These are phyloP conservation scores for Pogostemon cablin DNA, from an alignment of 257 asterid genomes.

Conservation along the genomic window DNA sequence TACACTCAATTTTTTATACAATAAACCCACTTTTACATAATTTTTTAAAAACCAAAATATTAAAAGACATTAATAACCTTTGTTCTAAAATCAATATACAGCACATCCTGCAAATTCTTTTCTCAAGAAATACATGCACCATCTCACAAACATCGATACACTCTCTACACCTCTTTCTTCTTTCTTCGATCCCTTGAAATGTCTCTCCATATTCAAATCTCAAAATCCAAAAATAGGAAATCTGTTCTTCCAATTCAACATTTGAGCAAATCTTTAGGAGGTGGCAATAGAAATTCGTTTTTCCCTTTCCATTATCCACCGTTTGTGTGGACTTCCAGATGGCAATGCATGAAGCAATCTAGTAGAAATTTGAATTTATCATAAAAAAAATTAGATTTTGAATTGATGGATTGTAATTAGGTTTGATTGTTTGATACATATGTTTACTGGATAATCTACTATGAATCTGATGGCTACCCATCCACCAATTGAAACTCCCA, in stretches of 20 bases:
- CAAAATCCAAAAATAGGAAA: constrained; percentile 7
- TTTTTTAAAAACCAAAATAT: too few species aligned
- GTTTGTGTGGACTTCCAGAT: constrained; percentile 84
- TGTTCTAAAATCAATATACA: too few species aligned
- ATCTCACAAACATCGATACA: too few species aligned
- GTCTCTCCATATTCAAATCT: background rate
- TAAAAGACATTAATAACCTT: too few species aligned
- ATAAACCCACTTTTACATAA: too few species aligned
- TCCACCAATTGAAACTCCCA: constrained; percentile 61
- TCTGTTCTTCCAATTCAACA: constrained; percentile 37
- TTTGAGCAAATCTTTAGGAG: constrained; percentile 81
- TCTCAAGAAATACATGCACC: too few species aligned
- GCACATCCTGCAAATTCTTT: too few species aligned
- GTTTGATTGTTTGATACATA: background rate
- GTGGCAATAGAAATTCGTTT: constrained; percentile 73
- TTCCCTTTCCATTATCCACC: constrained; percentile 86
- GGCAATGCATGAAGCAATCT: constrained; percentile 97
- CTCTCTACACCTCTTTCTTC: background rate
- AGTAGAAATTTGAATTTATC: constrained; percentile 24
- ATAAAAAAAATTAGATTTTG: background rate
- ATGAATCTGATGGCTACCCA: constrained; percentile 69
- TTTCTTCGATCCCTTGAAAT: constrained; percentile 9
- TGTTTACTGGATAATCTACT: constrained; percentile 62
- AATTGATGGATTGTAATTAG: background rate
- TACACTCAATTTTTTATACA: too few species aligned